These are phyloP conservation scores for Plenodomus tracheiphilus DNA, from an alignment of 2,329 filamentous ascomycete genomes.

Conservation along the genomic window DNA sequence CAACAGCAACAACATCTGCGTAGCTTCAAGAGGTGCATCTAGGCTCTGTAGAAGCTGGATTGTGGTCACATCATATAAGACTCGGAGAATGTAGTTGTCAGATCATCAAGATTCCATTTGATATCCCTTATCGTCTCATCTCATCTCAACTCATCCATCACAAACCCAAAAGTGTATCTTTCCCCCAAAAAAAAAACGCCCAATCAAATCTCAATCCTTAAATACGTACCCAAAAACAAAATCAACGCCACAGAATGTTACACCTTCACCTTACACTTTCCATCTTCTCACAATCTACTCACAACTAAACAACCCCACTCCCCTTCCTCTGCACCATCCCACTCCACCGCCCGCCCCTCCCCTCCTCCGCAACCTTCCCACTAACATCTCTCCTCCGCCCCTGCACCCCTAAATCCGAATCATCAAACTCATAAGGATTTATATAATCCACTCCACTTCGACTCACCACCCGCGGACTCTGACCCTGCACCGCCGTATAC, in stretches of 20 bases:
- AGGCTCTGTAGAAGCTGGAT: no score
- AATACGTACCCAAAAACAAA: background rate
- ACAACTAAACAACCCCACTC: conserved; percentile 43
- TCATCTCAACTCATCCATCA: background rate
- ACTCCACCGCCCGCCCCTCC: conserved; percentile 51
- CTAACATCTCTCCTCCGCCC: conserved; percentile 60
- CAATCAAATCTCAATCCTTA: no score
- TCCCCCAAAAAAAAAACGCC: background rate
- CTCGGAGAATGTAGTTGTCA: no score
- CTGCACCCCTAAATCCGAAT: conserved; percentile 31
- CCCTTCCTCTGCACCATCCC: conserved; percentile 46
- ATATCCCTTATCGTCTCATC: background rate
- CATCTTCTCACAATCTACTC: no score
- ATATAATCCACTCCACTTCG: conserved; percentile 52
- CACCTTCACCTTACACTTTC: background rate
- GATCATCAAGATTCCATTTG: background rate
- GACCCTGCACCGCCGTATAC: conserved; percentile 30
- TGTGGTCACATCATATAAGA: no score
- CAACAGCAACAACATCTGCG: no score
- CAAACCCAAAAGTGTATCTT: background rate
- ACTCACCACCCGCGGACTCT: conserved; percentile 51
- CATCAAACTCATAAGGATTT: conserved; percentile 40
- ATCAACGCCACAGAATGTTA: conserved; percentile 1
- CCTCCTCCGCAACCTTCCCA: conserved; percentile 74
- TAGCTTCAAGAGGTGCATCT: no score